Conservation (phyloP, 1,139 yeast genomes). For the Saccharomyces uvarum region DNA sequence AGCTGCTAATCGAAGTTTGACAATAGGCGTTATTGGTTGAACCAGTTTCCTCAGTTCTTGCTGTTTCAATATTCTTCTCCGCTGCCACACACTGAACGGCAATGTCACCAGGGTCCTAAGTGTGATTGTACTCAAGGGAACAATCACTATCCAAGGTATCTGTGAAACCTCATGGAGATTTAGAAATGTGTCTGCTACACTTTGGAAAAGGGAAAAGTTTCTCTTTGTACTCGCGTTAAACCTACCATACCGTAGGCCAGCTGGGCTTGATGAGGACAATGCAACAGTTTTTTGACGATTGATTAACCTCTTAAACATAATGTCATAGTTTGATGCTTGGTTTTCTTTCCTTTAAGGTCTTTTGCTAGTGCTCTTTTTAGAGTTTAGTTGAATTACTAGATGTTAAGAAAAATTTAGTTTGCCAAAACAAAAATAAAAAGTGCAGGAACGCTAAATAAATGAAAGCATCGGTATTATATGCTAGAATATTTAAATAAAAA, state of each 20-base stretch:
- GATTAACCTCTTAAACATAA: not conserved
- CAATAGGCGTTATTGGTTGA: slow-evolving; percentile 67
- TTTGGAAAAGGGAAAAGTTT: slow-evolving; percentile 15
- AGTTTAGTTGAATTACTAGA: not conserved
- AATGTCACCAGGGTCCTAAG: slow-evolving; percentile 61
- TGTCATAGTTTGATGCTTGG: not conserved
- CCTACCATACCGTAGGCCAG: not conserved
- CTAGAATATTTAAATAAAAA: not conserved
- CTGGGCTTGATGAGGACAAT: not conserved
- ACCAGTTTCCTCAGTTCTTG: slow-evolving; percentile 60
- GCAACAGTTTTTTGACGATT: not conserved
- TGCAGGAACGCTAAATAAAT: not conserved
- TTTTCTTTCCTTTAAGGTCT: not conserved
- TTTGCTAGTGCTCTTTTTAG: not conserved
- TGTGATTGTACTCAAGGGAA: slow-evolving; percentile 65
- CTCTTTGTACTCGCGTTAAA: slow-evolving; percentile 4
- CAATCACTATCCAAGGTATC: slow-evolving; percentile 75
- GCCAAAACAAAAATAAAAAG: not conserved
- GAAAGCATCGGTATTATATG: not conserved
- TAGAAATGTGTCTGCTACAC: slow-evolving; percentile 22
- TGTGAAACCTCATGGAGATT: slow-evolving; percentile 48
- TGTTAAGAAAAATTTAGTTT: not conserved
- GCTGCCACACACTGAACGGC: slow-evolving; percentile 69
- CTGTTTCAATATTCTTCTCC: slow-evolving; percentile 64
- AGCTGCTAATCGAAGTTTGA: slow-evolving; percentile 63